Percentiles rank a stretch among this genome's conserved stretches.
Conservation (phyloP, 768 basidiomycete species). For the Clavaria fumosa region DNA sequence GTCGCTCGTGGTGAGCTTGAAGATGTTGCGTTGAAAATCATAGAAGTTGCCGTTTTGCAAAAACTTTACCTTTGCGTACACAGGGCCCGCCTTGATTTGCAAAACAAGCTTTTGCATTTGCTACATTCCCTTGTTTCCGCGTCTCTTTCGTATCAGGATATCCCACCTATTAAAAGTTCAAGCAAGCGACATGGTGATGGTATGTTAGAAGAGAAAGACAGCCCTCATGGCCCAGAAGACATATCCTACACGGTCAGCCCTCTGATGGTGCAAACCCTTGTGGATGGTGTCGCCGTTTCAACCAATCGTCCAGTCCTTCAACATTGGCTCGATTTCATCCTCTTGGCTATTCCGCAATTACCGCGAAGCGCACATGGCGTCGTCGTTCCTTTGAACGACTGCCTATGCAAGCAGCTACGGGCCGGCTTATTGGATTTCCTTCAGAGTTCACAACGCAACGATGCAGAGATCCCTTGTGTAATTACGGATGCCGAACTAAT, state of each 20-base stretch:
- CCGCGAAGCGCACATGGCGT: constrained; percentile 52
- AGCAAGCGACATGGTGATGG: constrained; percentile 19
- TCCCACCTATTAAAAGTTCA: constrained; percentile 10
- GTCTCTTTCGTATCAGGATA: constrained; percentile 27
- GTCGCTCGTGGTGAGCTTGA: constrained; percentile 74
- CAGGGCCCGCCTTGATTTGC: constrained; percentile 55
- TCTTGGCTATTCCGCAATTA: constrained; percentile 82
- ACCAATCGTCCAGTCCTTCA: constrained; percentile 73
- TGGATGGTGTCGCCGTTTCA: constrained; percentile 59
- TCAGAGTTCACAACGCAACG: constrained; percentile 20
- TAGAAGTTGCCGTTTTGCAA: constrained; percentile 57
- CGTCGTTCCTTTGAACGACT: constrained; percentile 63
- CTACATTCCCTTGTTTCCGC: constrained; percentile 75
- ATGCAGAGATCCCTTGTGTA: constrained; percentile 28
- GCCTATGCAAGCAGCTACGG: constrained; percentile 58
- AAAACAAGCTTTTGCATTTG: constrained; percentile 86
- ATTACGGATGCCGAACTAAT: constrained; percentile 71
- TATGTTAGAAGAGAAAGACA: constrained; percentile 19
- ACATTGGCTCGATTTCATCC: constrained; percentile 93
- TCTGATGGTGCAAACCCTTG: constrained; percentile 59
- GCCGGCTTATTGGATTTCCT: constrained; percentile 39
- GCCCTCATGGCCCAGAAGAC: constrained; percentile 19
- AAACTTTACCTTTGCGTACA: constrained; percentile 70
- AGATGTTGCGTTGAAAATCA: constrained; percentile 33
- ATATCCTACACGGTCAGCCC: constrained; percentile 43